Percentiles rank a stretch among this genome's conserved stretches.
Conservation (phyloP, 495 filamentous ascomycete species). For the Entonaema liquescens region DNA sequence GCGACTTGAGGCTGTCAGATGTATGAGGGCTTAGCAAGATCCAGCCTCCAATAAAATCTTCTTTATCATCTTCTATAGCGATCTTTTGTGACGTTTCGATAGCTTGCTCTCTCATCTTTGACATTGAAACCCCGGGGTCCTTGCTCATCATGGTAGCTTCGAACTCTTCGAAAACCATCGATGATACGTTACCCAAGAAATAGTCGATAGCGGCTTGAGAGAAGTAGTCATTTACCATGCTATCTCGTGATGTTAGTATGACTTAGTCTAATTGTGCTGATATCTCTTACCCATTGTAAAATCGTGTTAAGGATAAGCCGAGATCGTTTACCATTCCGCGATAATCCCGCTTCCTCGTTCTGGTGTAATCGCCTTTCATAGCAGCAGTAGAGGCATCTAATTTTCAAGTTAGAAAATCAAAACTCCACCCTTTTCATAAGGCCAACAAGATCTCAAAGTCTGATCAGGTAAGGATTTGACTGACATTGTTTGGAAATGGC, state of each 20-base stretch:
- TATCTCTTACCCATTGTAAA: conserved; percentile 63
- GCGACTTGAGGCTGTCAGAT: conserved; percentile 71
- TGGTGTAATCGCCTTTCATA: conserved; percentile 93
- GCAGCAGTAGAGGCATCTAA: conserved; percentile 85
- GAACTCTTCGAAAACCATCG: conserved; percentile 87
- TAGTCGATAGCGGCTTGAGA: conserved; percentile 94
- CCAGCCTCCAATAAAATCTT: conserved; percentile 89
- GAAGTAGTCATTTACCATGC: conserved; percentile 96
- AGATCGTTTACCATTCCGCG: conserved; percentile 93
- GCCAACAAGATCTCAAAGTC: background rate
- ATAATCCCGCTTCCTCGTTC: conserved; percentile 88
- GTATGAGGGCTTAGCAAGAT: conserved; percentile 66
- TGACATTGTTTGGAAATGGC: conserved; percentile 72
- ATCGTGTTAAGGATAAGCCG: conserved; percentile 81
- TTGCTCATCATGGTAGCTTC: conserved; percentile 85
- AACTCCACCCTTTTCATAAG: conserved; percentile 42
- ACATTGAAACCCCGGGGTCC: conserved; percentile 86
- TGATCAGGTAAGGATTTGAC: background rate
- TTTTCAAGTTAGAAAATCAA: conserved; percentile 38
- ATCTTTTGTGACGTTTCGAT: conserved; percentile 87
- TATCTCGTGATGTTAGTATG: conserved; percentile 59
- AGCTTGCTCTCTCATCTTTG: conserved; percentile 82
- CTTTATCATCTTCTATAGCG: conserved; percentile 80
- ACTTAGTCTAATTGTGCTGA: background rate
- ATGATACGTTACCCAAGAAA: conserved; percentile 86